Evolutionary conservation across 1,284 basidiomycete species (phyloP), one percentile per base, ranked within the genome.

Genomic region (Apiotrichum sp.): DNA sequence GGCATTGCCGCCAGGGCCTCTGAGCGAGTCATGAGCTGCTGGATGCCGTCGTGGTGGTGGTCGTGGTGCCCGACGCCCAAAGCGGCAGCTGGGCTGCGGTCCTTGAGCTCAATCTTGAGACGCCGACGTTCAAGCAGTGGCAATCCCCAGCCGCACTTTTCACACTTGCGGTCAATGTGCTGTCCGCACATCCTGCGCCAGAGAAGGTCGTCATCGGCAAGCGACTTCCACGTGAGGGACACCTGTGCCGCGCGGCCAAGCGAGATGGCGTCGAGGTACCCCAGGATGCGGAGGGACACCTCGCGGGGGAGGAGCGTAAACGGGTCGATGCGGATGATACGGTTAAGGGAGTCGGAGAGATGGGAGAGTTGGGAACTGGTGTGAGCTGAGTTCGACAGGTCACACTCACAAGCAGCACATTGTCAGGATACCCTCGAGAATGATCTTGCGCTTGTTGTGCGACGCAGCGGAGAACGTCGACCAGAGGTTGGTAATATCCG

Each of bases 141-240:
- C 40, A 99, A 78, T 14, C 93, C 93, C 95, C 96, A 98, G 6
- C 95, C 95, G 55, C 95, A 98, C 75, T 97, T 98, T 65, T 85
- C 84, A 69, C 95, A 99, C 72, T 95, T 96, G 69, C 93, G 86
- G 48, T 96, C 96, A 56, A 99, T 98, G 65, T 99, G 95, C 73
- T 99, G 95, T 69, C 97, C 92, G 74, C 96, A 98, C 77, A 99
- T 98, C 39, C 87, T 86, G 44, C 88, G 82, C 95, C 95, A 99
- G 51, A 99, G 82, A 44, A 95, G 80, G 67, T 99, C 91, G 71
- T 98, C 95, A 76, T 98, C 95, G 1, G 95, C 95, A 1, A 98
- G 84, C 39, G 78, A 78, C 69, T 85, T 88, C 95, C 95, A 99
- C 1, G 81, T 82, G 55, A 82, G 83, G 57, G 85, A 87, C 47